Percentiles rank a stretch among this genome's conserved stretches.
Evolutionary conservation across 106 monocot species (phyloP).

Genomic region (Narthecium ossifragum): DNA sequence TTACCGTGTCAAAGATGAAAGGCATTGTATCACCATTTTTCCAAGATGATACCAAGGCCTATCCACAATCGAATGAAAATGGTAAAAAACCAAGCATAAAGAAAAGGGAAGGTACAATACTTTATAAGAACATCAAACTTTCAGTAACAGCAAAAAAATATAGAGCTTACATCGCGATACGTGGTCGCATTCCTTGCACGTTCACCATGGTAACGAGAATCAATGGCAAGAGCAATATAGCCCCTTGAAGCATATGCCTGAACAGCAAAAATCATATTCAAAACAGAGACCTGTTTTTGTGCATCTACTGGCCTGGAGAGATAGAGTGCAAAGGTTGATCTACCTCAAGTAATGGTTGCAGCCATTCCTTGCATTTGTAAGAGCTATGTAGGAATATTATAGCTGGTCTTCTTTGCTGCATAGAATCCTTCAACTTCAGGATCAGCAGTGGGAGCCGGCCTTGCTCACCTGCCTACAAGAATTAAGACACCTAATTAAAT

Average conservation of each 20-base stretch:
- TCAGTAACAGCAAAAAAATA: background rate
- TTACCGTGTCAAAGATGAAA: constrained; percentile 96
- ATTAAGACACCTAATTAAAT: constrained; percentile 2
- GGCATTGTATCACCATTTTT: constrained; percentile 88
- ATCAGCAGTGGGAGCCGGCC: constrained; percentile 81
- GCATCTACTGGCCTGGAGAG: background rate
- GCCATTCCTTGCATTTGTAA: constrained; percentile 93
- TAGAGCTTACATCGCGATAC: constrained; percentile 64
- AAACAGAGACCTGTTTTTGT: background rate
- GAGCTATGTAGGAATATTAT: constrained; percentile 90
- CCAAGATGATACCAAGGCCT: constrained; percentile 90
- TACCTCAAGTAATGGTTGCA: constrained; percentile 91
- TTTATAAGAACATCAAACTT: background rate
- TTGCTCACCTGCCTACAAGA: constrained; percentile 68
- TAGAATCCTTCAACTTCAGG: constrained; percentile 50
- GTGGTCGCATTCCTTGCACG: constrained; percentile 59
- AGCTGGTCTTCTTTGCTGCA: constrained; percentile 52
- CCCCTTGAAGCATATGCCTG: constrained; percentile 95
- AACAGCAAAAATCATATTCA: constrained; percentile 6
- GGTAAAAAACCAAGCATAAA: constrained; percentile 2
- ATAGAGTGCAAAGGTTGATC: background rate
- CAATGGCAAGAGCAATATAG: constrained; percentile 81
- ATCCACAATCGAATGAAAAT: constrained; percentile 3
- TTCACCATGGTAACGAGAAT: constrained; percentile 98
- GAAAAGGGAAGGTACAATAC: background rate